These are phyloP conservation scores for Aspergillus unguis DNA, from an alignment of 2,329 filamentous ascomycete species.

Conservation along the genomic window DNA sequence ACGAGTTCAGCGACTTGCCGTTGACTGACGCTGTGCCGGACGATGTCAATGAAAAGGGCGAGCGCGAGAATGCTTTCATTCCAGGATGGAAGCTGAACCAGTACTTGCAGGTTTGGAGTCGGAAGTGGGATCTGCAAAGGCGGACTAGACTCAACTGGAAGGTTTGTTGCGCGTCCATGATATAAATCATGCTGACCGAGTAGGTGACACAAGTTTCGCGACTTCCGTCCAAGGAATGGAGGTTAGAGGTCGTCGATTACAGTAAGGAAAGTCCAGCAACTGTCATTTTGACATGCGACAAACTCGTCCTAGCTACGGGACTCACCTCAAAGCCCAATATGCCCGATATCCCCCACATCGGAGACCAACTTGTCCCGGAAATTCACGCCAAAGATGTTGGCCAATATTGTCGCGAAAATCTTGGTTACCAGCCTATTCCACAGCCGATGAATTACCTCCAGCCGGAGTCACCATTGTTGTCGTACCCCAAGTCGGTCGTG, in stretches of 20 bases:
- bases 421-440: constrained; percentile 21
- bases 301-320: constrained; percentile 27
- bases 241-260: constrained; percentile 14
- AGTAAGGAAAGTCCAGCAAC: not conserved
- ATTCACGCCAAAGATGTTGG: constrained; percentile 26
- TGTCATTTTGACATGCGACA: constrained; percentile 23
- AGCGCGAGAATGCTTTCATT: constrained; percentile 30
- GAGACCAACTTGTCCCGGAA: not conserved
- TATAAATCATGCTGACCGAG: not conserved
- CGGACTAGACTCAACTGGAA: constrained; percentile 25
- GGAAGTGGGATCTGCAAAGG: constrained; percentile 22
- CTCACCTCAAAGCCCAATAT: constrained; percentile 25
- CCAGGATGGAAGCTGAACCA: constrained; percentile 26
- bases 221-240: constrained; percentile 23
- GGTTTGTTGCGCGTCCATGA: not conserved
- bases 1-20: constrained; percentile 16
- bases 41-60: constrained; percentile 36
- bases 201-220: constrained; percentile 10
- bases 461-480: not conserved
- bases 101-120: constrained; percentile 24
- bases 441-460: not conserved
- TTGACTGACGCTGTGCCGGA: constrained; percentile 20
- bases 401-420: constrained; percentile 19
- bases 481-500: constrained; percentile 16
- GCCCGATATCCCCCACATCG: constrained; percentile 8